Evolutionary conservation across 768 basidiomycete genomes (phyloP).

Genomic region (Roridomyces roridus): DNA sequence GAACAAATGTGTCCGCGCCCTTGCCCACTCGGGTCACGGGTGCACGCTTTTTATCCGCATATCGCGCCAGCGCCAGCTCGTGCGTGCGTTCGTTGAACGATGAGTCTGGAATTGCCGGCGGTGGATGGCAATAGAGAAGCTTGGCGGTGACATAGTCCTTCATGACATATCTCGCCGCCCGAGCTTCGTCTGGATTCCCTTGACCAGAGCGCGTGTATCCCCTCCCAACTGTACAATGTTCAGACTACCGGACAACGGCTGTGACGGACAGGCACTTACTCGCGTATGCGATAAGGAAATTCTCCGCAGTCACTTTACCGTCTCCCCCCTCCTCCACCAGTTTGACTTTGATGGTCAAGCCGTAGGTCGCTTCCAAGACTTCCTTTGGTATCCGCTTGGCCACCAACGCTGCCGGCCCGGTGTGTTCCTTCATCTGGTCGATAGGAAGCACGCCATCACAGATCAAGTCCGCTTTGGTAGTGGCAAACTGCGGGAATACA

Average conservation of each 20-base stretch:
- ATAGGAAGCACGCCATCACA: slow-evolving; percentile 98
- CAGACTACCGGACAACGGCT: slow-evolving; percentile 4
- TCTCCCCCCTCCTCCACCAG: slow-evolving; percentile 85
- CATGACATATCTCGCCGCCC: slow-evolving; percentile 88
- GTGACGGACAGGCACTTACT: slow-evolving; percentile 60
- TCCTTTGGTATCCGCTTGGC: slow-evolving; percentile 79
- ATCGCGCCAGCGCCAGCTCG: slow-evolving; percentile 60
- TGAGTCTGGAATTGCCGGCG: slow-evolving; percentile 70
- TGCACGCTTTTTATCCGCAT: slow-evolving; percentile 84
- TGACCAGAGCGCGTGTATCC: slow-evolving; percentile 93
- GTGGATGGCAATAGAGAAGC: slow-evolving; percentile 87
- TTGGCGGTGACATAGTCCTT: slow-evolving; percentile 98
- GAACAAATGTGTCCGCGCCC: slow-evolving; percentile 82
- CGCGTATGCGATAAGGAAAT: slow-evolving; percentile 89
- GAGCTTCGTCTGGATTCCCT: slow-evolving; percentile 97
- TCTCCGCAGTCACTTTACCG: slow-evolving; percentile 73
- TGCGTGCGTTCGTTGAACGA: slow-evolving; percentile 80
- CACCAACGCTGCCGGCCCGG: slow-evolving; percentile 81
- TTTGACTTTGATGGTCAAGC: slow-evolving; percentile 71
- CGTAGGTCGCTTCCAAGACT: slow-evolving; percentile 91
- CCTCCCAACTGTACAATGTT: slow-evolving; percentile 71
- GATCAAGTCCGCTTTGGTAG: slow-evolving; percentile 93
- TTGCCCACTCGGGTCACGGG: slow-evolving; percentile 87
- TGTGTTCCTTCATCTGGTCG: slow-evolving; percentile 94
- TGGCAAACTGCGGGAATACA: slow-evolving; percentile 98